Evolutionary conservation across 2,329 filamentous ascomycete genomes (phyloP).

Genomic region (Xylariaceae sp.): DNA sequence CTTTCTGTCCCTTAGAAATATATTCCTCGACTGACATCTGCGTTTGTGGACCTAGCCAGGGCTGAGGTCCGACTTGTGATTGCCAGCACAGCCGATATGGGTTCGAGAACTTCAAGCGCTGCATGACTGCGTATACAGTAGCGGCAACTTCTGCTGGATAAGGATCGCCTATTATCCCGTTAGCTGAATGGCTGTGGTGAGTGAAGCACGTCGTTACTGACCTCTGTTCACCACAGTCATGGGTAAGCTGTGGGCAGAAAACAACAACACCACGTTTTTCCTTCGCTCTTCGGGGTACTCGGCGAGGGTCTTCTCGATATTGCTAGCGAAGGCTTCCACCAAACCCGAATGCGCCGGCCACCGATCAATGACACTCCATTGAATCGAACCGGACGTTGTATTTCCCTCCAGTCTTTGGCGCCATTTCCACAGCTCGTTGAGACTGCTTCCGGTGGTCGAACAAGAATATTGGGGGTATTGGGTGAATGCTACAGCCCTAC

Average conservation of each 20-base stretch:
- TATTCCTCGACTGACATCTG: constrained; percentile 83
- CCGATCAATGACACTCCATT: constrained; percentile 96
- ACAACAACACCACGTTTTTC: constrained; percentile 78
- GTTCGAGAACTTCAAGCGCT: constrained; percentile 80
- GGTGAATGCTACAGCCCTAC: constrained; percentile 91
- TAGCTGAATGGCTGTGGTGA: constrained; percentile 14
- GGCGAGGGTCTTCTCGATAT: constrained; percentile 79
- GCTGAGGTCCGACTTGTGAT: constrained; percentile 90
- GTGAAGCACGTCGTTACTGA: constrained; percentile 29
- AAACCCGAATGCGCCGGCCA: constrained; percentile 92
- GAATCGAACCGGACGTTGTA: constrained; percentile 65
- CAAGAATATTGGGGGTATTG: constrained; percentile 99
- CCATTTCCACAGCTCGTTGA: constrained; percentile 99
- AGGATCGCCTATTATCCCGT: constrained; percentile 63
- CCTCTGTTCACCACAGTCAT: constrained; percentile 97
- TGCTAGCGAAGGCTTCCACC: constrained; percentile 86
- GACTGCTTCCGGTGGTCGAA: constrained; percentile 90
- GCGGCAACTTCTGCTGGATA: constrained; percentile 95
- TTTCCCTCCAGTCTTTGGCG: constrained; percentile 82
- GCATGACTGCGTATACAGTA: constrained; percentile 96
- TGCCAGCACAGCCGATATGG: constrained; percentile 96
- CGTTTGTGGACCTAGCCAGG: constrained; percentile 95
- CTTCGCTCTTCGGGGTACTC: constrained; percentile 80
- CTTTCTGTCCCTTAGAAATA: constrained; percentile 84
- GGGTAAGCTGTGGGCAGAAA: constrained; percentile 91